These are phyloP conservation scores for Aspergillus novofumigatus DNA, from an alignment of 2,329 filamentous ascomycete genomes.

Conservation along the genomic window DNA sequence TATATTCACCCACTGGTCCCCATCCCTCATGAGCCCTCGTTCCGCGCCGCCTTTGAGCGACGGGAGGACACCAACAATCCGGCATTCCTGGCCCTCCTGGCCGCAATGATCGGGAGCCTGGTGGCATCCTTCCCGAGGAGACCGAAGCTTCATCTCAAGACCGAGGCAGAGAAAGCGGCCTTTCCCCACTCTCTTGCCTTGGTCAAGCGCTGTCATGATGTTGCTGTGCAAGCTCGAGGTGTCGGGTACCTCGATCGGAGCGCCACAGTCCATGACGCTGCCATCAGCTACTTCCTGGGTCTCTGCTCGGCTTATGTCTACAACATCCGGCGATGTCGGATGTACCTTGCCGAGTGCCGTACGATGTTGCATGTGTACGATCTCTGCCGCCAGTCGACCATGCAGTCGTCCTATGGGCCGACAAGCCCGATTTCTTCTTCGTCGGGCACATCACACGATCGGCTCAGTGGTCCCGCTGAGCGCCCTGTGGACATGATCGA, in stretches of 20 bases:
- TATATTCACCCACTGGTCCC: conserved; percentile 47
- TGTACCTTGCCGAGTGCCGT: conserved; percentile 43
- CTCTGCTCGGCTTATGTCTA: conserved; percentile 40
- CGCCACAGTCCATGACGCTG: conserved; percentile 42
- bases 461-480: conserved; percentile 13
- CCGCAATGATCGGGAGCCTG: conserved; percentile 43
- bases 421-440: conserved; percentile 22
- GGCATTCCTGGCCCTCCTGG: conserved; percentile 43
- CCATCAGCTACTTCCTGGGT: conserved; percentile 42
- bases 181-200: conserved; percentile 43
- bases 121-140: conserved; percentile 45
- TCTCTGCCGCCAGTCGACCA: conserved; percentile 26
- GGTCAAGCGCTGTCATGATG: conserved; percentile 41
- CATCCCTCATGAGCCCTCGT: conserved; percentile 45
- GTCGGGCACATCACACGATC: conserved; percentile 20
- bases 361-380: conserved; percentile 41
- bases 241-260: conserved; percentile 41
- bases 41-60: conserved; percentile 40
- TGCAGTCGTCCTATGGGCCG: conserved; percentile 9
- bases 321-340: conserved; percentile 35
- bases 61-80: conserved; percentile 40
- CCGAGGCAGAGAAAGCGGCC: conserved; percentile 32
- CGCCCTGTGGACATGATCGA: conserved; percentile 32
- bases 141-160: conserved; percentile 38
- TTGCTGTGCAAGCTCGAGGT: conserved; percentile 43